Evolutionary conservation across 768 basidiomycete genomes (phyloP).

Genomic region (Panellus pusillus): DNA sequence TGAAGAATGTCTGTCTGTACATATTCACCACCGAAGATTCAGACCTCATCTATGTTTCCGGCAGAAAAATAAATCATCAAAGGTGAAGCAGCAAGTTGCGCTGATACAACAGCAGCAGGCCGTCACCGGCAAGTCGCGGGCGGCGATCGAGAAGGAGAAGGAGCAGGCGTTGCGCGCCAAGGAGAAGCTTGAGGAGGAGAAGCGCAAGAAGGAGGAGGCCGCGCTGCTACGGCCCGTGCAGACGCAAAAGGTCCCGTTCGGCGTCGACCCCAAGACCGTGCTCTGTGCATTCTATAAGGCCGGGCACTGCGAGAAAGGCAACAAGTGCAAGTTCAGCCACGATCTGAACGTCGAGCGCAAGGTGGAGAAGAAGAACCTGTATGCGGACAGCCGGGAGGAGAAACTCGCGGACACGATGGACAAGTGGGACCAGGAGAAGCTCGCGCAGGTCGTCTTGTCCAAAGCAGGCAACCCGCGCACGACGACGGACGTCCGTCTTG

Average conservation of each 20-base stretch:
- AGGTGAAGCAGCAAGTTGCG: conserved; percentile 84
- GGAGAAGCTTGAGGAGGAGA: conserved; percentile 77
- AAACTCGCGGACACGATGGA: conserved; percentile 92
- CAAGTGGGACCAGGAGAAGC: conserved; percentile 94
- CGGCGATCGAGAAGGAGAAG: conserved; percentile 78
- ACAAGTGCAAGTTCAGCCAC: conserved; percentile 97
- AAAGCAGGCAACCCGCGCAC: conserved; percentile 91
- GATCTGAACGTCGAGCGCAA: conserved; percentile 86
- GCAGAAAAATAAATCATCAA: conserved; percentile 93
- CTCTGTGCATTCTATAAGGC: conserved; percentile 92
- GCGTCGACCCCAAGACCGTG: conserved; percentile 94
- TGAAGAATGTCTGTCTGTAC: conserved; percentile 81
- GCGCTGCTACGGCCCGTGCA: conserved; percentile 80
- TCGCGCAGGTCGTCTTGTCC: conserved; percentile 81
- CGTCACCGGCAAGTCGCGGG: conserved; percentile 76
- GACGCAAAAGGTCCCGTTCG: conserved; percentile 86
- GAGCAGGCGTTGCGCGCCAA: conserved; percentile 79
- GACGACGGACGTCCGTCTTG: conserved; percentile 74
- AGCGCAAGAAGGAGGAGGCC: conserved; percentile 81
- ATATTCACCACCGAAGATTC: background rate
- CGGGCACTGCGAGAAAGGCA: conserved; percentile 91
- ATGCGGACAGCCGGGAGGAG: conserved; percentile 84
- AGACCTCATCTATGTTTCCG: conserved; percentile 1
- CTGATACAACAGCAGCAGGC: conserved; percentile 78
- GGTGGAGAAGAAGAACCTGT: conserved; percentile 94